Conservation (phyloP, 306 rosid genomes). For the Begonia loranthoides region DNA sequence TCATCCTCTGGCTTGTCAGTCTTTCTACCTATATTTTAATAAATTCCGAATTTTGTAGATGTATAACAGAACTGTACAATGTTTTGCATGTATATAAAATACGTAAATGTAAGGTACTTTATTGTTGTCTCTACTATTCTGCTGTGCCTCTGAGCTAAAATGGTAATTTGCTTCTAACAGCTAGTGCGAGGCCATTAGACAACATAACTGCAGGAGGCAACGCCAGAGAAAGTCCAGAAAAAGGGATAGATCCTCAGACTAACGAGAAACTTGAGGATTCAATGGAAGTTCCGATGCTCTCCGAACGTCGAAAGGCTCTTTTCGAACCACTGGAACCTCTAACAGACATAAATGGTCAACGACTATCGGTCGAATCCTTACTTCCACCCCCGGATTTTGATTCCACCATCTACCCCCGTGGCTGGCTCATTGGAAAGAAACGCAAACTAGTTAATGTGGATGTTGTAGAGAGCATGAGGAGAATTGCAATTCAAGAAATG, state of each 20-base stretch:
- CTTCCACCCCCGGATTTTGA: conserved; percentile 97
- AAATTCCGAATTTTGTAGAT: too few relatives aligned
- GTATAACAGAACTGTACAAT: too few relatives aligned
- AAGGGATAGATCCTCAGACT: conserved; percentile 30
- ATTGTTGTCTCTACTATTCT: conserved; percentile 5
- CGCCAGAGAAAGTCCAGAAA: conserved; percentile 25
- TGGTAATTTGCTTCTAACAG: conserved; percentile 66
- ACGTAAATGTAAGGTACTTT: neutral
- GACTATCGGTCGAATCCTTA: conserved; percentile 62
- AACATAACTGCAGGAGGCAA: conserved; percentile 40
- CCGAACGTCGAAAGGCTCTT: conserved; percentile 62
- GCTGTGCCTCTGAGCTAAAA: conserved; percentile 34
- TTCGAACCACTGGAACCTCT: conserved; percentile 79
- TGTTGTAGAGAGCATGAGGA: conserved; percentile 91
- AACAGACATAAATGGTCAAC: conserved; percentile 32
- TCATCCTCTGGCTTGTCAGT: too few relatives aligned
- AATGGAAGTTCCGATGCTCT: conserved; percentile 24
- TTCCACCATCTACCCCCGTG: conserved; percentile 59
- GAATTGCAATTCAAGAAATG: conserved; percentile 95
- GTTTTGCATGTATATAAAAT: too few relatives aligned
- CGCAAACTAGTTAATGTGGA: conserved; percentile 92
- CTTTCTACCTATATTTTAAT: too few relatives aligned
- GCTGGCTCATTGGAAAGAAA: conserved; percentile 90
- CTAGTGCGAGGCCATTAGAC: conserved; percentile 58
- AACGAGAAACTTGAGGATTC: conserved; percentile 37